Evolutionary conservation across 805 yeast genomes (phyloP).

Genomic region (Torulaspora microellipsoides): DNA sequence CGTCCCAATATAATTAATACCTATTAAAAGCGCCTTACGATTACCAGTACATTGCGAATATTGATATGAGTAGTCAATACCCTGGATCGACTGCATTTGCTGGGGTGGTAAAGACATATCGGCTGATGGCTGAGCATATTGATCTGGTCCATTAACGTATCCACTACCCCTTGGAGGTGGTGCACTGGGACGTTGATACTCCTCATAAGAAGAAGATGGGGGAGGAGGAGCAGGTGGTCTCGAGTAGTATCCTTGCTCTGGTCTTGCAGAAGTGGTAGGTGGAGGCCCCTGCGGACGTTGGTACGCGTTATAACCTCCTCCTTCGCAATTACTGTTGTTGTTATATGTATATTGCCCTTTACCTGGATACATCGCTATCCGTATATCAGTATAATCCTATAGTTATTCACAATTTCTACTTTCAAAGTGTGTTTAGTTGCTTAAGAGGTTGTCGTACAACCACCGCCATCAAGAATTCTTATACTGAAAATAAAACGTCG

Average conservation of each 20-base stretch:
- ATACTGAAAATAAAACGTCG: too few relatives aligned
- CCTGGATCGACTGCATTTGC: conserved; percentile 21
- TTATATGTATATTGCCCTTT: conserved; percentile 33
- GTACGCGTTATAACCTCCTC: conserved; percentile 4
- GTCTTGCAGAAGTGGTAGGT: conserved; percentile 9
- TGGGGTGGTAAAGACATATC: conserved; percentile 21
- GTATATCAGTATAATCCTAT: too few relatives aligned
- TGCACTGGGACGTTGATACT: conserved; percentile 17
- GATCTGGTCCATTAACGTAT: conserved; percentile 17
- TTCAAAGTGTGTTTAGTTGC: too few relatives aligned
- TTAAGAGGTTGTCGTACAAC: too few relatives aligned
- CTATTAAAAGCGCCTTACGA: conserved; percentile 70
- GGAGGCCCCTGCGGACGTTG: conserved; percentile 9
- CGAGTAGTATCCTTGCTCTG: conserved; percentile 11
- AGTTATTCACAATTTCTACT: too few relatives aligned
- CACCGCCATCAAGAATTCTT: too few relatives aligned
- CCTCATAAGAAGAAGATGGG: conserved; percentile 4
- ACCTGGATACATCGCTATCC: conserved; percentile 31
- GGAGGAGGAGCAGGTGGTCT: conserved; percentile 20
- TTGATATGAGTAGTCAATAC: conserved; percentile 38
- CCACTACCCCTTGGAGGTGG: conserved; percentile 18
- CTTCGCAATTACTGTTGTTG: conserved; percentile 11
- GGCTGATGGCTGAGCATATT: conserved; percentile 21
- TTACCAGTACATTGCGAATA: conserved; percentile 69
- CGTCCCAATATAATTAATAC: conserved; percentile 72